A percentile compares a stretch with the other conserved stretches of the same genome.
Conservation (phyloP, 306 rosid genomes). For the Malus fusca region DNA sequence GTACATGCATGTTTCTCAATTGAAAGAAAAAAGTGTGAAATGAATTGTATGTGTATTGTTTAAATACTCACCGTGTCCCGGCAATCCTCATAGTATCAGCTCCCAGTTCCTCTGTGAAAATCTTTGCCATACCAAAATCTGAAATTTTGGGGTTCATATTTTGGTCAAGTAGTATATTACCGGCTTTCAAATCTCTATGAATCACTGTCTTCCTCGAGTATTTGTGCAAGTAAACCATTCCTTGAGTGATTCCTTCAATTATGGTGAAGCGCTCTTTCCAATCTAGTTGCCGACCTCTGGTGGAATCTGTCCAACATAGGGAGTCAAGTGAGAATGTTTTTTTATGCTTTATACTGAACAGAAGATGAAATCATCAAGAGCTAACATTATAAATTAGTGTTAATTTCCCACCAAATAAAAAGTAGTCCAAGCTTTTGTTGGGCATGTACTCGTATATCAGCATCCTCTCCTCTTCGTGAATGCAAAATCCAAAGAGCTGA, state of each 20-base stretch:
- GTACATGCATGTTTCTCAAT: not conserved
- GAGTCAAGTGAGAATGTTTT: not conserved
- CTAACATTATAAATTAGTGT: not conserved
- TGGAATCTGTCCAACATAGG: not conserved
- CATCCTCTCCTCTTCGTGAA: too few relatives aligned
- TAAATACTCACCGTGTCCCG: not conserved
- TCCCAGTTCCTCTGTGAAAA: not conserved
- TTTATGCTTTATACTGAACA: too few relatives aligned
- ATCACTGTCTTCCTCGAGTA: not conserved
- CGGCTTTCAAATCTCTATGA: slow-evolving; percentile 6
- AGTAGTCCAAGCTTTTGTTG: not conserved
- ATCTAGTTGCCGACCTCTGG: not conserved
- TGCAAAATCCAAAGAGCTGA: too few relatives aligned
- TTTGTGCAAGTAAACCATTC: slow-evolving; percentile 2
- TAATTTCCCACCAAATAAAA: not conserved
- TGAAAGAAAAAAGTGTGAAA: not conserved
- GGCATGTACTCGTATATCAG: not conserved
- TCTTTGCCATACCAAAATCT: not conserved
- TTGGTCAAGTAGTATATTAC: slow-evolving; percentile 1
- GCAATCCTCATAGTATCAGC: not conserved
- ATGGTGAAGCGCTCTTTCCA: not conserved
- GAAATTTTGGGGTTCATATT: slow-evolving; percentile 4
- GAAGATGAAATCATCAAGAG: not conserved
- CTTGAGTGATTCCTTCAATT: slow-evolving; percentile 3
- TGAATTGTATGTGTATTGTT: not conserved